Conservation (phyloP, 371 early-diverging fungal genomes). For the Apophysomyces elegans region DNA sequence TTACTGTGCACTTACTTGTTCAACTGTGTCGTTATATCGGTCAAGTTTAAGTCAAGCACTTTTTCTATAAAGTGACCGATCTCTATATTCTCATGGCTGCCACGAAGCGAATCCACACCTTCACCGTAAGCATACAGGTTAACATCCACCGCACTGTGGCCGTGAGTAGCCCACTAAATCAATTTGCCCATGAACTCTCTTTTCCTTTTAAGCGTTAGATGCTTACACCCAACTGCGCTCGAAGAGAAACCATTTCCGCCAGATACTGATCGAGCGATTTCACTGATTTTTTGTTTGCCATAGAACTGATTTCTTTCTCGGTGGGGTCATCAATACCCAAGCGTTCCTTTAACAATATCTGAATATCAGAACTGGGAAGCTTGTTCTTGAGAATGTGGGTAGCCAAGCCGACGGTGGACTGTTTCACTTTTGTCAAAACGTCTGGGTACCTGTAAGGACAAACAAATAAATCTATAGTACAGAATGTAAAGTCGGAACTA, state of each 20-base stretch:
- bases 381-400: conserved; percentile 21
- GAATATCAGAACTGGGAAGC: conserved; percentile 24
- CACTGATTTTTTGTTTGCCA: conserved; percentile 34
- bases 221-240: conserved; percentile 74
- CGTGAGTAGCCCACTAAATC: conserved; percentile 84
- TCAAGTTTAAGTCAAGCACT: conserved; percentile 68
- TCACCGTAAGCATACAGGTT: conserved; percentile 85
- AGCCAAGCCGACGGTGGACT: conserved; percentile 70
- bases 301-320: conserved; percentile 58
- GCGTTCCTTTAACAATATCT: conserved; percentile 56
- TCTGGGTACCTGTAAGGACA: conserved; percentile 61
- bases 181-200: not conserved
- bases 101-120: conserved; percentile 50
- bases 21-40: conserved; percentile 61
- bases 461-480: not conserved
- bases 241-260: conserved; percentile 69
- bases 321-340: conserved; percentile 76
- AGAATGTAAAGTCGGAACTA: not conserved
- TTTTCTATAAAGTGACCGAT: conserved; percentile 78
- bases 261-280: conserved; percentile 56
- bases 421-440: conserved; percentile 64
- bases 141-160: conserved; percentile 95
- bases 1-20: conserved; percentile 37
- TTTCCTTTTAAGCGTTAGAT: not conserved
- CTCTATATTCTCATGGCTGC: conserved; percentile 86